A percentile compares a stretch with the other conserved stretches of the same genome.
These are phyloP conservation scores for Elsinoe arachidis DNA, from an alignment of 2,329 filamentous ascomycete species.

Conservation along the genomic window DNA sequence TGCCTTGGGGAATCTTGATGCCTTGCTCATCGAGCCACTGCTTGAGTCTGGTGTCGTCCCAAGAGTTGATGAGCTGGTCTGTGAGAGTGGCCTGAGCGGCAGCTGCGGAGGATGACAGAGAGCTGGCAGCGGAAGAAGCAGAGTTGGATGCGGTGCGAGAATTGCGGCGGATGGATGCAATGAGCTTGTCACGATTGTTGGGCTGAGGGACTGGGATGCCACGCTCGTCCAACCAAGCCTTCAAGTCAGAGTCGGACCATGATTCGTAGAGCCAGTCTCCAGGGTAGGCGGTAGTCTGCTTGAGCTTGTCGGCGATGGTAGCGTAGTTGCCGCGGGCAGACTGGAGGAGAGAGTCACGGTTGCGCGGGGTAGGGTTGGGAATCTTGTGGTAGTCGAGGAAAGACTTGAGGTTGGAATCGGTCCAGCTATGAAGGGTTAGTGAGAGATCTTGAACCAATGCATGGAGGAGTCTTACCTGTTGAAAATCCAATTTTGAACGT, in stretches of 20 bases:
- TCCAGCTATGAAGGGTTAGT: conserved; percentile 57
- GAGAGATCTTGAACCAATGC: neutral
- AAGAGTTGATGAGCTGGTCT: conserved; percentile 78
- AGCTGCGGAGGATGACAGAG: conserved; percentile 47
- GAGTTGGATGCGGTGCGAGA: conserved; percentile 47
- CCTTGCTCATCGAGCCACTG: conserved; percentile 86
- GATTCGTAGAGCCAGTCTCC: conserved; percentile 88
- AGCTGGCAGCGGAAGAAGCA: conserved; percentile 52
- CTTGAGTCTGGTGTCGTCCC: conserved; percentile 86
- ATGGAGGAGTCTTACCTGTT: conserved; percentile 51
- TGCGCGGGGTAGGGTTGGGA: conserved; percentile 77
- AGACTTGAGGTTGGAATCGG: conserved; percentile 83
- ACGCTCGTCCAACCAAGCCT: conserved; percentile 83
- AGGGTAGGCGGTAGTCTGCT: conserved; percentile 76
- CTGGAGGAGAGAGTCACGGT: conserved; percentile 71
- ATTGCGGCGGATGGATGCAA: conserved; percentile 85
- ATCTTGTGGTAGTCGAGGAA: conserved; percentile 86
- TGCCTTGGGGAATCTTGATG: conserved; percentile 84
- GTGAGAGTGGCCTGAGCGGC: conserved; percentile 66
- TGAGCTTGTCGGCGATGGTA: conserved; percentile 60
- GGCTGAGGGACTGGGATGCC: conserved; percentile 83
- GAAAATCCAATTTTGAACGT: conserved; percentile 83
- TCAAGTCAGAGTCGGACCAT: conserved; percentile 90
- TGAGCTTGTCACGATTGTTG: conserved; percentile 72
- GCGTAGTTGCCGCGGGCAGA: conserved; percentile 77